Evolutionary conservation across 2,329 filamentous ascomycete genomes (phyloP), one percentile per base, ranked within the genome.

Genomic region (Alternaria sp.): DNA sequence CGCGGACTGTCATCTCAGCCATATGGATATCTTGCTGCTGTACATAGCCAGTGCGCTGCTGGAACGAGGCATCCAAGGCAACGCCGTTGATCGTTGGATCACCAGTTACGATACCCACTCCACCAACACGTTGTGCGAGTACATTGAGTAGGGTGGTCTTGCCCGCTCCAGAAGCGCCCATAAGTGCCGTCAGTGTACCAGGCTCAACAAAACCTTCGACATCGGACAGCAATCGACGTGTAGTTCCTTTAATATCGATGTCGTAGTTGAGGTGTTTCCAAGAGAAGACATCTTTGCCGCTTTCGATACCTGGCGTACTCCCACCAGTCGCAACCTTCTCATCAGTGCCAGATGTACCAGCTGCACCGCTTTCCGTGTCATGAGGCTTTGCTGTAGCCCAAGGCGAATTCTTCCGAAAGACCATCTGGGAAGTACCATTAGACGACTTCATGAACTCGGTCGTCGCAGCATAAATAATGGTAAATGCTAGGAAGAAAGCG

Each of bases 141-240:
- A 91, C 91, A 78, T 96, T 91, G 20, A 96, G 82, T 26, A 96
- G 85, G 1, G 92, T 96, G 0, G 93, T 96, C 78, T 96, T 96
- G 58, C 93, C 93, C 9, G 93, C 93, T 63, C 93, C 92, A 34
- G 65, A 59, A 11, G 59, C 64, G 41, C 41, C 91, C 92, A 96
- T 96, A 4, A 95, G 82, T 43, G 91, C 92, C 7, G 92, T 62
- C 32, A 95, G 79, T 7, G 91, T 95, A 54, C 93, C 93, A 4
- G 93, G 93, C 78, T 94, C 93, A 55, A 96, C 92, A 91, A 91
- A 96, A 26, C 93, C 93, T 72, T 94, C 90, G 12, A 96, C 36
- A 38, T 38, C 36, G 36, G 36, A 38, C 36, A 38, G n/a, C 14
- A 38, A 18, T n/a, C 36, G 36, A 16, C 36, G 36, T n/a, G 16